Conservation (phyloP, 345 rosid species). For the Camelina laxa region DNA sequence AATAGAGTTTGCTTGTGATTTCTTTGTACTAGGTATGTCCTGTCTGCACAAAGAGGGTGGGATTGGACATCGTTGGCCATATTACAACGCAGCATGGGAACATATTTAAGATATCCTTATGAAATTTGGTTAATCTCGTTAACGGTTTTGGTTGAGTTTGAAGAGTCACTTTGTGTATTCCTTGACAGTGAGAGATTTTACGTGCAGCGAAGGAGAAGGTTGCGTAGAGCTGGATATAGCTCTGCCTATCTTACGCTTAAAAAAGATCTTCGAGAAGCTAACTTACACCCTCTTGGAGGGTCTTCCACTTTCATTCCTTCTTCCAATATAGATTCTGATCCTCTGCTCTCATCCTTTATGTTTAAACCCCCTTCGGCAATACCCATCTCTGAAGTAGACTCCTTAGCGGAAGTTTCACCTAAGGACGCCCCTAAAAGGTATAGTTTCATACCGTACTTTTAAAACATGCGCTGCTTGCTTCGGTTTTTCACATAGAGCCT, state of each 20-base stretch:
- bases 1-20: neutral
- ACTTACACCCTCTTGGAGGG: conserved; percentile 72
- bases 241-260: conserved; percentile 54
- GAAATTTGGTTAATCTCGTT: neutral
- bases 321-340: conserved; percentile 81
- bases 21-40: conserved; percentile 65
- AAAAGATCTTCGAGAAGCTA: conserved; percentile 82
- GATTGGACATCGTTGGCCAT: conserved; percentile 70
- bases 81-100: conserved; percentile 72
- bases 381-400: conserved; percentile 44
- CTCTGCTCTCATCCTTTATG: conserved; percentile 82
- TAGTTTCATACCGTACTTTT: neutral
- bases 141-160: neutral
- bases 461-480: neutral
- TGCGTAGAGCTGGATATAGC: conserved; percentile 60
- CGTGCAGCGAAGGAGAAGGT: conserved; percentile 74
- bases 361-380: conserved; percentile 44
- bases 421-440: conserved; percentile 55
- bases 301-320: conserved; percentile 66
- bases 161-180: conserved; percentile 38
- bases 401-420: conserved; percentile 39
- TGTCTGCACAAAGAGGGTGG: conserved; percentile 71
- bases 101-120: conserved; percentile 71
- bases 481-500: neutral
- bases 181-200: conserved; percentile 56